Base-by-base conservation (phyloP, 1,284 basidiomycete genomes). In the Afroboletus lepidellus region DNA sequence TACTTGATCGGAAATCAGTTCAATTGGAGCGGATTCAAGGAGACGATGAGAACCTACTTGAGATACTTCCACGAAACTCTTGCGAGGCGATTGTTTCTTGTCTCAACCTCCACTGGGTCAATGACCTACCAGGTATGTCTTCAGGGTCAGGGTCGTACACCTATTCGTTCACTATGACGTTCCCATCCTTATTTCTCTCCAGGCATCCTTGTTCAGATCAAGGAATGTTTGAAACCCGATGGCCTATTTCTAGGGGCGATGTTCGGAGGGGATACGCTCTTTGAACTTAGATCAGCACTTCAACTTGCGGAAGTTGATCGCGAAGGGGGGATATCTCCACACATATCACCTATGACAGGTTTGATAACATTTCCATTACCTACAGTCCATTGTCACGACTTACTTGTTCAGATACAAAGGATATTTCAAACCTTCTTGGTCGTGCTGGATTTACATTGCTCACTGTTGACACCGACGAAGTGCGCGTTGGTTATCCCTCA, bases 321-420 rank as follows among this genome's bases (percentile, higher is more conserved):
- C 7, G 88, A 96, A 69, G 97, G 97, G 8, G 97, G 97, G 0
- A 90, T 99, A 54, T 95, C 94, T 20, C 93, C 96, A 8, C 89
- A 93, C 50, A 74, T 99, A 29, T 98, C 94, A 3, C 97, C 97
- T 0, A 99, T 99, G 97, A 94, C 96, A 56, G 89, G 94, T 94
- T 57, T 46, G 77, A 42, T 21, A 37, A 21, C 52, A n/a, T n/a
- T n/a, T 37, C 21, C 33, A 30, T 16, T 43, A 6, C 25, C 23
- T 41, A 37, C 3, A 18, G 34, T 39, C 34, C 42, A 1, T 23
- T 21, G 9, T 49, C 41, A 36, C 53, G 24, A 58, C 41, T 20
- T 44, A 49, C 34, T 38, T 51, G 46, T 43, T 46, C 39, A 94
- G 94, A 94, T 63, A 90, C 90, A 6, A 81, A 89, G 48, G 95